Percentiles rank a stretch among this genome's conserved stretches.
These are phyloP conservation scores for Circinella umbellata DNA, from an alignment of 371 early-diverging fungal species.

Conservation along the genomic window DNA sequence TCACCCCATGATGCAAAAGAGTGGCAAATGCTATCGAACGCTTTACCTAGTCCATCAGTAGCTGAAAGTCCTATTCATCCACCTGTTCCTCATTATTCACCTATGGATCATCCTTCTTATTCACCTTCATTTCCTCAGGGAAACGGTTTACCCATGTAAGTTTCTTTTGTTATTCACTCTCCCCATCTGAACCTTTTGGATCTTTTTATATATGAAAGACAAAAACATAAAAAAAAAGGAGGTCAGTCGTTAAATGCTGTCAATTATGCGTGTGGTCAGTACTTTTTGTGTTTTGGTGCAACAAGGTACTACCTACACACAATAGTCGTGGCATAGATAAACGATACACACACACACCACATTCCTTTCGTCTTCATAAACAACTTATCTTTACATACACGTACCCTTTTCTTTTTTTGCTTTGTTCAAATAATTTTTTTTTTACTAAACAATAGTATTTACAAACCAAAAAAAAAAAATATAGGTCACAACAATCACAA, in stretches of 20 bases:
- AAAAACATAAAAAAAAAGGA: too few relatives aligned
- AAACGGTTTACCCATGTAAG: slow-evolving; percentile 45
- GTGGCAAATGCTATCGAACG: slow-evolving; percentile 40
- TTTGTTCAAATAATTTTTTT: not conserved
- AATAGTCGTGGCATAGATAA: not conserved
- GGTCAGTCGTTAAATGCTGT: slow-evolving; percentile 17
- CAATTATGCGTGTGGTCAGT: slow-evolving; percentile 29
- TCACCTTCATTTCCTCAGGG: slow-evolving; percentile 33
- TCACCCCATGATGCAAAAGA: slow-evolving; percentile 44
- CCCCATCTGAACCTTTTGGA: not conserved
- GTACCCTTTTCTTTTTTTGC: too few relatives aligned
- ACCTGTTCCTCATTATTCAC: slow-evolving; percentile 25
- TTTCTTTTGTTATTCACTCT: slow-evolving; percentile 10
- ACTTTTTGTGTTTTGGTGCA: slow-evolving; percentile 20
- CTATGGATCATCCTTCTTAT: slow-evolving; percentile 37
- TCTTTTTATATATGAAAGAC: too few relatives aligned
- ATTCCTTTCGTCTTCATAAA: too few relatives aligned
- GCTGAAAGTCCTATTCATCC: slow-evolving; percentile 31
- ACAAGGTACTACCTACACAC: slow-evolving; percentile 9
- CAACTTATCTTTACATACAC: too few relatives aligned
- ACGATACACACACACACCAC: not conserved
- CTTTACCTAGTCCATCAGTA: slow-evolving; percentile 32
- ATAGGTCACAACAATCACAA: not conserved
- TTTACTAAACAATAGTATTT: not conserved
- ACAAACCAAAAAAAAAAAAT: slow-evolving; percentile 4